phyloP scores from a whole-genome alignment of 345 rosid genomes.

The Garcia nutans region DNA sequence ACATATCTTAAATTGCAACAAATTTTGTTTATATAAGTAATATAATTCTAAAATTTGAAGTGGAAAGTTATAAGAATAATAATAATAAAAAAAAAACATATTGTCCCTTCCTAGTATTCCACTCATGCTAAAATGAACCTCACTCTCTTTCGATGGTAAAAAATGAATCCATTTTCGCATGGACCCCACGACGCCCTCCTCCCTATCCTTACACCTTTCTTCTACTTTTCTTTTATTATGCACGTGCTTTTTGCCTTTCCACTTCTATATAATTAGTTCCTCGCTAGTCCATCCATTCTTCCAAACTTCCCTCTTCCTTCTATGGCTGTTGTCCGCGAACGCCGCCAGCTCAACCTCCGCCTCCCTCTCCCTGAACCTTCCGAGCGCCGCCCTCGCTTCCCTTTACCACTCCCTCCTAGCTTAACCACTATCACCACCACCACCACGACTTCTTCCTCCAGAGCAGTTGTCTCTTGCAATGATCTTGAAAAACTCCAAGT shows the following conservation, averaged over 20 bases:
- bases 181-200: neutral
- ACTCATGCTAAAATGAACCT: too few species aligned
- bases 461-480: constrained; percentile 17
- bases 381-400: constrained; percentile 51
- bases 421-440: constrained; percentile 17
- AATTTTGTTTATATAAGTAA: too few species aligned
- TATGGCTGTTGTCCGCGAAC: constrained; percentile 73
- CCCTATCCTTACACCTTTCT: constrained; percentile 2
- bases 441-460: constrained; percentile 7
- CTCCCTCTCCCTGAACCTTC: constrained; percentile 57
- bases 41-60: too few species aligned
- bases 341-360: constrained; percentile 81
- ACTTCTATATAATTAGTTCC: constrained; percentile 9
- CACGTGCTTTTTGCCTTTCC: constrained; percentile 18
- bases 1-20: too few species aligned
- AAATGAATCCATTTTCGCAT: neutral
- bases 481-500: constrained; percentile 71
- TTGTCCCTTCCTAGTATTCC: too few species aligned
- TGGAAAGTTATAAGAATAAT: too few species aligned
- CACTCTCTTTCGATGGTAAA: too few species aligned
- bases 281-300: neutral
- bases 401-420: constrained; percentile 49
- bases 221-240: neutral
- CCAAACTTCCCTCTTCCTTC: neutral
- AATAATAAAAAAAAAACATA: too few species aligned